Base-by-base conservation (phyloP, 139 green algal species). In the Chlorella sorokiniana region DNA sequence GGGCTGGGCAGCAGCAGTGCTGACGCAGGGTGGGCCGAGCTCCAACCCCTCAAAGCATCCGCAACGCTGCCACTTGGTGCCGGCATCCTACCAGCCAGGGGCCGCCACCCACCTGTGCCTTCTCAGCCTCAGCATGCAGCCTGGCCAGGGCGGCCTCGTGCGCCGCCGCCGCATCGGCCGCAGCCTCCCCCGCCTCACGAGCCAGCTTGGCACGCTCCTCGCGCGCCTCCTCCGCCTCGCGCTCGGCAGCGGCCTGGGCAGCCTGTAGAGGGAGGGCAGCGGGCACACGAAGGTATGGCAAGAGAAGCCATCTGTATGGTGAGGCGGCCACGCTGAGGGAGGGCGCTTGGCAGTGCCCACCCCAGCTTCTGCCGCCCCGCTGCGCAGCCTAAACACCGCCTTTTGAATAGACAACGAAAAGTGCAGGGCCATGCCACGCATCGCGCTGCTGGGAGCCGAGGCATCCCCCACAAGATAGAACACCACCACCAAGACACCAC, bases 111-210 rank as follows among this genome's bases (percentile, higher is more conserved):
- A 77, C 78, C 78, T 77, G 65, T n/a, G 67, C 65, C 51, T 69
- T 69, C 23, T 82, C 64, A 20, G 69, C 56, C 35, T 90, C 85
- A 23, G 71, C 54, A 18, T 72, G 71, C 65, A 76, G 38, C 52
- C 79, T 74, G n/a, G 63, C 41, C 51, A 81, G 29, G 11, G 73
- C 44, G 0, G 54, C 51, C 22, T 83, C 70, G 18, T 80, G 62
- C 27, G 70, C 45, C 18, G 88, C 88, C 22, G 71, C 52, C 41
- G 83, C 48, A 23, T 86, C 88, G 3, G 81, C 64, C 27, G 70
- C 14, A 61, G 84, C 81, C 25, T 84, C 72, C 16, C 78, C 71
- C 8, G 72, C 31, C 78, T 92, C 72, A 37, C 84, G 56, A 3
- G n/a, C 27, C 71, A 71, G 23, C 40, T 76, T 80, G 67, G 88